Evolutionary conservation across 2,329 filamentous ascomycete genomes (phyloP), one percentile per base, ranked within the genome.

Genomic region (Penicillium sp.): DNA sequence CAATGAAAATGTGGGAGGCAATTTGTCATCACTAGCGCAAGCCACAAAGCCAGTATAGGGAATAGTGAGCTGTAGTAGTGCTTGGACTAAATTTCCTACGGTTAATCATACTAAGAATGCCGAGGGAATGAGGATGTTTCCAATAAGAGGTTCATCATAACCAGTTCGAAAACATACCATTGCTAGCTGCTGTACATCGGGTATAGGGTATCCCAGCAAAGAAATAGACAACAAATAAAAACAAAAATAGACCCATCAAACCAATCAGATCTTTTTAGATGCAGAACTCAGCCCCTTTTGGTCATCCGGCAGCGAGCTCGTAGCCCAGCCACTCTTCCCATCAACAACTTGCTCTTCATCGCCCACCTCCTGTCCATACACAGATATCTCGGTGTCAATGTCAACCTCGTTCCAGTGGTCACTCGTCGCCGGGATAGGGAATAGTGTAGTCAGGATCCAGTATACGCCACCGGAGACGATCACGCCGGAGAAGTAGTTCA

Each of bases 401-500:
- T 69, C 82, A 14, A 90, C 78, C 67, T 94, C 88, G 68, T 86
- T 78, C 89, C 89, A 95, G 6, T 65, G 73, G 9, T 84, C 77
- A 62, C 86, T 90, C 4, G 78, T 84, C 1, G 85, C 89, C 0
- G 86, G 85, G 0, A 95, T 69, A 0, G 89, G 89, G 52, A 71
- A 86, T 22, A 89, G 27, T 47, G 72, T 78, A 65, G 84, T 89
- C 1, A 95, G 74, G 0, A 66, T 44, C 72, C 80, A 94, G 69
- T 96, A 96, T 6, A 83, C 69, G 0, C 54, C 63, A 0, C 74
- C 73, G 0, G 87, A 79, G 9, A 94, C 78, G 38, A 88, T 74
- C 64, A 95, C 90, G 0, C 90, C 90, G 35, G 79, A 79, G 66
- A 96, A 94, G 74, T 90, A 96, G 69, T 95, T 95, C 58, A 96